phyloP scores from a whole-genome alignment of 1,139 yeast genomes.

The Yamadazyma blattariae region DNA sequence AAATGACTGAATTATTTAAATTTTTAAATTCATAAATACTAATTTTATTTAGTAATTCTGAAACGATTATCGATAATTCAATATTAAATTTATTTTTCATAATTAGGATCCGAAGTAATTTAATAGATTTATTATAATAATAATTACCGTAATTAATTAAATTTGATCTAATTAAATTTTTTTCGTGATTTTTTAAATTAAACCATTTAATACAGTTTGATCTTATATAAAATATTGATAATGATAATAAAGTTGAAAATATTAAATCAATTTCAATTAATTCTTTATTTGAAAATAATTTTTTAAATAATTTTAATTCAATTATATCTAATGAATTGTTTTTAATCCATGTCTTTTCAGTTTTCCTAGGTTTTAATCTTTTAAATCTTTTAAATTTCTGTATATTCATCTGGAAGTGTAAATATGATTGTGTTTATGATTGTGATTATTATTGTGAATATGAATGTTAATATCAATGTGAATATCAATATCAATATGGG shows the following conservation, averaged over 20 bases:
- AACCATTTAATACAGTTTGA: constrained; percentile 22
- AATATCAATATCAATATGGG: no score
- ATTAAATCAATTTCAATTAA: constrained; percentile 11
- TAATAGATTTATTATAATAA: constrained; percentile 22
- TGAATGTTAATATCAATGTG: no score
- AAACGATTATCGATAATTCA: constrained; percentile 20
- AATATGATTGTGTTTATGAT: not conserved
- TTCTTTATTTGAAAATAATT: constrained; percentile 9
- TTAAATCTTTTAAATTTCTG: not conserved
- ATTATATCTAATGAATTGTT: constrained; percentile 6
- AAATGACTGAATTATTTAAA: constrained; percentile 20
- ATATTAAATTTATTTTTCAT: constrained; percentile 16
- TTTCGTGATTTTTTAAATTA: constrained; percentile 4
- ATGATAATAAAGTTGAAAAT: constrained; percentile 17
- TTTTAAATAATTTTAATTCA: constrained; percentile 9
- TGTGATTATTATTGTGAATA: no score
- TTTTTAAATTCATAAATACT: constrained; percentile 23
- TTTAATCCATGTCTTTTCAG: not conserved
- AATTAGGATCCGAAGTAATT: constrained; percentile 16
- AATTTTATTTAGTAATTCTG: constrained; percentile 23
- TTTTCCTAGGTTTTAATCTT: not conserved
- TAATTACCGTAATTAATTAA: constrained; percentile 15
- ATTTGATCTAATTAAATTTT: constrained; percentile 11
- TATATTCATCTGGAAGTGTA: no score
- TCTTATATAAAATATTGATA: constrained; percentile 19